A percentile compares a stretch with the other conserved stretches of the same genome.
These are phyloP conservation scores for Punica granatum DNA, from an alignment of 345 rosid species.

Conservation along the genomic window DNA sequence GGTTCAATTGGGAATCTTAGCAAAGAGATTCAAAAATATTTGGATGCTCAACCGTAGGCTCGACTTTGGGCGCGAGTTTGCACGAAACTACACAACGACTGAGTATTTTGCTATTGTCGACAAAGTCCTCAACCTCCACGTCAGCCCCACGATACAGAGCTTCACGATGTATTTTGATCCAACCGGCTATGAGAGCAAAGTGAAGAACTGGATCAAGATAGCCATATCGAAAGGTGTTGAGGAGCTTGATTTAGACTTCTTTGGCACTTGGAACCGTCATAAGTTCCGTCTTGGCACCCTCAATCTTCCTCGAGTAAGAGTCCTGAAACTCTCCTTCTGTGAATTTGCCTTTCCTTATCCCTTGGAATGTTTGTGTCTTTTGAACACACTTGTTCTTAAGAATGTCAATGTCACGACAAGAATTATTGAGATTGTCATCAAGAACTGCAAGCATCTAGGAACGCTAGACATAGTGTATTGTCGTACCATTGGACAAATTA, in stretches of 20 bases:
- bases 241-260: conserved; percentile 21
- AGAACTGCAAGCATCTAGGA: conserved; percentile 1
- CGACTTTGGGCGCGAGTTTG: conserved; percentile 6
- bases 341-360: not conserved
- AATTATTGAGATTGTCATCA: not conserved
- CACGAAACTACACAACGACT: not conserved
- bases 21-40: not conserved
- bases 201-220: conserved; percentile 13
- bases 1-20: not conserved
- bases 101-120: not conserved
- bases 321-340: conserved; percentile 5
- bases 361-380: not conserved
- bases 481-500: not conserved
- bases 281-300: not conserved
- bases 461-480: conserved; percentile 1
- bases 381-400: conserved; percentile 6
- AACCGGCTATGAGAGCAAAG: not conserved
- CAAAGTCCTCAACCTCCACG: not conserved
- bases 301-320: not conserved
- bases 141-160: conserved; percentile 3
- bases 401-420: not conserved
- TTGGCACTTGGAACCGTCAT: not conserved
- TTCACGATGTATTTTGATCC: conserved; percentile 5
- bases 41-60: conserved; percentile 4
- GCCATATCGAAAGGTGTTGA: conserved; percentile 15